A percentile compares a stretch with the other conserved stretches of the same genome.
Evolutionary conservation across 345 rosid species (phyloP).

Genomic region (Populus pruinosa): DNA sequence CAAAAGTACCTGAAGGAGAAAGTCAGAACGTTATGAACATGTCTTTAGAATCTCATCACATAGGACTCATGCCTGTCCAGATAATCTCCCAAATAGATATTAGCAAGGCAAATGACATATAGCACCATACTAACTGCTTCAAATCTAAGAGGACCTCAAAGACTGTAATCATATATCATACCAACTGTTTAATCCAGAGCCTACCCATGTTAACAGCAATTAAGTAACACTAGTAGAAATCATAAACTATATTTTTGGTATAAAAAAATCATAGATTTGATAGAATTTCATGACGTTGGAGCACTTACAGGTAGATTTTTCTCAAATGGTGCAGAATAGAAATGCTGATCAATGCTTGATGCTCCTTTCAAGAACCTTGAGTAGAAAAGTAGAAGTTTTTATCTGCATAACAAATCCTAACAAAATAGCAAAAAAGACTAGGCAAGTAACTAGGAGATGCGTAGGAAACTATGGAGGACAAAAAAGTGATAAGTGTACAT

Average conservation of each 20-base stretch:
- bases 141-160: background rate
- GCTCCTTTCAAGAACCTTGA: conserved; percentile 89
- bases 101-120: background rate
- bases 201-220: background rate
- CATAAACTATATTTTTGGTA: background rate
- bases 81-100: background rate
- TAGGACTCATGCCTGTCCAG: background rate
- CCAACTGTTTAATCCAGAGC: background rate
- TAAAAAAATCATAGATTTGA: background rate
- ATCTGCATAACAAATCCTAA: background rate
- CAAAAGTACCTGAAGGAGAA: conserved; percentile 62
- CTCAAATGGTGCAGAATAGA: conserved; percentile 62
- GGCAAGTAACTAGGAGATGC: background rate
- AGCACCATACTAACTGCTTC: background rate
- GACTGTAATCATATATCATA: background rate
- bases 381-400: background rate
- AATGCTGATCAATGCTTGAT: conserved; percentile 85
- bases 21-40: background rate
- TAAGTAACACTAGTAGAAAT: background rate
- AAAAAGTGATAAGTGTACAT: background rate
- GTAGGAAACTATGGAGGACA: background rate
- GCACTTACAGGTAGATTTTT: conserved; percentile 84
- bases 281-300: background rate
- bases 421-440: background rate
- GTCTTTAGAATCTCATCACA: conserved; percentile 5